Conservation (phyloP, 2,329 filamentous ascomycete genomes). For the Trichoderma koningii region DNA sequence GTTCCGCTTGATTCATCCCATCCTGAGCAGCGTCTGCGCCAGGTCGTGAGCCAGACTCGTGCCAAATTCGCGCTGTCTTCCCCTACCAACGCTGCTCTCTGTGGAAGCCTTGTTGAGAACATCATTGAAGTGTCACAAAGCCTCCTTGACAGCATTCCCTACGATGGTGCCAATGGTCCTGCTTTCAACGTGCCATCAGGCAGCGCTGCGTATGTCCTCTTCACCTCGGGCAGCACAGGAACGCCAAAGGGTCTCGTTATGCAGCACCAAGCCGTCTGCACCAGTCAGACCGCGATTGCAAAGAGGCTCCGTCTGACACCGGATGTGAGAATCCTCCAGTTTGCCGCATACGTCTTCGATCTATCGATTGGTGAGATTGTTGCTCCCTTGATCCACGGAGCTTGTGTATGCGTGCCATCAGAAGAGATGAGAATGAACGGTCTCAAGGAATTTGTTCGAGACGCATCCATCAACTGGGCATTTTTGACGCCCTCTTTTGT, state of each 20-base stretch:
- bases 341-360: constrained; percentile 30
- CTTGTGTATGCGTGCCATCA: constrained; percentile 24
- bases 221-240: constrained; percentile 59
- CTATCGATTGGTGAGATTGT: constrained; percentile 25
- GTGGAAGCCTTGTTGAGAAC: not conserved
- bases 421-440: constrained; percentile 22
- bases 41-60: constrained; percentile 14
- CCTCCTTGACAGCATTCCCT: not conserved
- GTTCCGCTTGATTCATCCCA: constrained; percentile 22
- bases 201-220: constrained; percentile 46
- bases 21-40: constrained; percentile 6
- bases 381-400: constrained; percentile 13
- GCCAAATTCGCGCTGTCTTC: constrained; percentile 9
- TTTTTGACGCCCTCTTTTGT: constrained; percentile 25
- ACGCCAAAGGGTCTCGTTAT: constrained; percentile 51
- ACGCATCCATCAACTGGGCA: constrained; percentile 10
- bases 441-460: constrained; percentile 1
- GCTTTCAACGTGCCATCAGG: not conserved
- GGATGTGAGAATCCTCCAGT: constrained; percentile 25
- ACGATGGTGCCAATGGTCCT: not conserved
- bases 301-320: constrained; percentile 2
- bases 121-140: constrained; percentile 14
- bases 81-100: constrained; percentile 6
- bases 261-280: constrained; percentile 19
- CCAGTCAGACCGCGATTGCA: constrained; percentile 6